Conservation (phyloP, 768 basidiomycete genomes). For the Boletus rufocinnamomeus region DNA sequence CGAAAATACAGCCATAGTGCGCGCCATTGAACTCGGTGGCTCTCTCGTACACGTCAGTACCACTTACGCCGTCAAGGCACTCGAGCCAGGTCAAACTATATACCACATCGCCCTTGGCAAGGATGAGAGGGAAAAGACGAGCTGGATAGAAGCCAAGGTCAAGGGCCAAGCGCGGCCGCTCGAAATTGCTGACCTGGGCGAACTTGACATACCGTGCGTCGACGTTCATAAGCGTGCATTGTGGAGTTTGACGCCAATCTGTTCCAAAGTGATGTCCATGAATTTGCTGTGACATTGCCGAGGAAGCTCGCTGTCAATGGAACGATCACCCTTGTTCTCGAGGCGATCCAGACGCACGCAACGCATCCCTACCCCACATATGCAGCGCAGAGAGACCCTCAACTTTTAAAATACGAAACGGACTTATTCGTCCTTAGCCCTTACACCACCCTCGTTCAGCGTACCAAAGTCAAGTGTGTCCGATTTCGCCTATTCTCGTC, state of each 20-base stretch:
- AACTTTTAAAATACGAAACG: conserved; percentile 74
- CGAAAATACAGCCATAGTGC: conserved; percentile 88
- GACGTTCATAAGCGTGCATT: conserved; percentile 5
- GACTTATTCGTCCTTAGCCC: conserved; percentile 83
- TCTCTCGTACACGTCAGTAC: conserved; percentile 87
- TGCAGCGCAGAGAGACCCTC: conserved; percentile 74
- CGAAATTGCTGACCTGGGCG: conserved; percentile 47
- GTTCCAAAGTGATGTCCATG: conserved; percentile 45
- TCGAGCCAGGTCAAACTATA: conserved; percentile 56
- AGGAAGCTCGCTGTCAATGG: conserved; percentile 57
- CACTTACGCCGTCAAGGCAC: conserved; percentile 80
- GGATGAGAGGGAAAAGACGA: conserved; percentile 65
- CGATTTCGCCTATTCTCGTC: neutral
- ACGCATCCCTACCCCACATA: conserved; percentile 74
- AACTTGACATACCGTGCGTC: conserved; percentile 56
- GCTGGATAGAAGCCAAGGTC: conserved; percentile 78
- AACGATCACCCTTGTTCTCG: conserved; percentile 75
- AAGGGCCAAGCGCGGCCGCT: conserved; percentile 68
- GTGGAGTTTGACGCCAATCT: conserved; percentile 15
- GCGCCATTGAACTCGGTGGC: conserved; percentile 88
- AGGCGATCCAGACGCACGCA: conserved; percentile 76
- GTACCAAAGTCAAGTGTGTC: conserved; percentile 83
- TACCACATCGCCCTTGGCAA: conserved; percentile 71
- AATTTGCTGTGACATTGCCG: conserved; percentile 66
- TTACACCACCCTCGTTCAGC: conserved; percentile 77